These are phyloP conservation scores for Gnaphalium uliginosum DNA, from an alignment of 129 eudicot species.

Conservation along the genomic window DNA sequence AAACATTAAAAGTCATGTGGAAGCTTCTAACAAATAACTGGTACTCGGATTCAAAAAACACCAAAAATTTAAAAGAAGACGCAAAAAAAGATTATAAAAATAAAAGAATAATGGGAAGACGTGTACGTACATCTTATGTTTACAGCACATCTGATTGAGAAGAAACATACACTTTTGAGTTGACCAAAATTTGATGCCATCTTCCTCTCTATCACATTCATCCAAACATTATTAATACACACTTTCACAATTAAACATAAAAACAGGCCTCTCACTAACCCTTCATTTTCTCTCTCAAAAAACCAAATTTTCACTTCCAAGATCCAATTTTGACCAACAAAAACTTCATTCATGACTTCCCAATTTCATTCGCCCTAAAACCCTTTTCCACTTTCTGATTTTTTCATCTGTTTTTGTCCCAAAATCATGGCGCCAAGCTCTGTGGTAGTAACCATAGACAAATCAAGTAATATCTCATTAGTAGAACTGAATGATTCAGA, in stretches of 20 bases:
- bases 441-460: conserved; percentile 50
- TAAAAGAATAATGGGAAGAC: conserved; percentile 20
- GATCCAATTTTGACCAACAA: conserved; percentile 34
- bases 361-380: conserved; percentile 13
- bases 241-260: conserved; percentile 15
- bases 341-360: conserved; percentile 16
- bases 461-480: conserved; percentile 47
- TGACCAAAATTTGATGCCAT: conserved; percentile 28
- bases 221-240: conserved; percentile 22
- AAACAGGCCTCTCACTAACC: not conserved
- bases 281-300: conserved; percentile 22
- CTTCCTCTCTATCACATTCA: conserved; percentile 24
- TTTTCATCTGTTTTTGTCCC: conserved; percentile 6
- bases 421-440: conserved; percentile 53
- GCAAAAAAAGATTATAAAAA: not conserved
- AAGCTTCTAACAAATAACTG: conserved; percentile 4
- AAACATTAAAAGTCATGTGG: not conserved
- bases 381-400: not conserved
- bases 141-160: conserved; percentile 39
- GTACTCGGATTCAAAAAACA: not conserved
- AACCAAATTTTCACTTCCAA: conserved; percentile 19
- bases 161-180: conserved; percentile 18
- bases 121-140: conserved; percentile 37
- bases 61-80: not conserved
- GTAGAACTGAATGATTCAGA: conserved; percentile 51